Evolutionary conservation across 2,329 filamentous ascomycete genomes (phyloP).

Genomic region (Aplosporella prunicola): DNA sequence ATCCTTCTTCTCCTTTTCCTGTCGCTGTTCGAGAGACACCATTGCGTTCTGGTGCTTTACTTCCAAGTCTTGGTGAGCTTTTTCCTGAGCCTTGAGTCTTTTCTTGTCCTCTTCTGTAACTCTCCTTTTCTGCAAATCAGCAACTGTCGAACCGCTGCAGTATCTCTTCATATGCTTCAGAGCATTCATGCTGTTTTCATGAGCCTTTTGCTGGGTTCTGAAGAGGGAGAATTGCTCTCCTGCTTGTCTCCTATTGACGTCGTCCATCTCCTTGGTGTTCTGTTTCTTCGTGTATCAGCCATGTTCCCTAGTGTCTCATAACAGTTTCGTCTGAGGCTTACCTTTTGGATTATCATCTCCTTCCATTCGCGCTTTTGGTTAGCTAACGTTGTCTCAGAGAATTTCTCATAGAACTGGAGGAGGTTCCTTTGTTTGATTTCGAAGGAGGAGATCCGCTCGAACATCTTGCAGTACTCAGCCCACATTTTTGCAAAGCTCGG

Average conservation of each 20-base stretch:
- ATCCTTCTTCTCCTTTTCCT: constrained; percentile 29
- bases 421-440: constrained; percentile 9
- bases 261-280: constrained; percentile 30
- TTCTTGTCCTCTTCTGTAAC: constrained; percentile 37
- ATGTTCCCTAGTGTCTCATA: too few species aligned
- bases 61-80: constrained; percentile 30
- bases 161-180: constrained; percentile 41
- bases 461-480: constrained; percentile 4
- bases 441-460: constrained; percentile 4
- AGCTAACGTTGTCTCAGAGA: constrained; percentile 5
- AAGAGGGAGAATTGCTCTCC: constrained; percentile 34
- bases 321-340: too few species aligned
- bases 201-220: constrained; percentile 29
- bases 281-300: too few species aligned
- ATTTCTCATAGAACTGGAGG: constrained; percentile 5
- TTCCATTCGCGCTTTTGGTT: neutral
- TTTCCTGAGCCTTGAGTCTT: constrained; percentile 34
- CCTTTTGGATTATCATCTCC: constrained; percentile 2
- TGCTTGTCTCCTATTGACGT: constrained; percentile 37
- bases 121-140: constrained; percentile 12
- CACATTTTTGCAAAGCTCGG: constrained; percentile 5
- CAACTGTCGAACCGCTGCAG: constrained; percentile 27
- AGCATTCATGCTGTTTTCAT: too few species aligned
- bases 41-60: constrained; percentile 36
- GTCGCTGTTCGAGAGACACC: constrained; percentile 37